Evolutionary conservation across 495 filamentous ascomycete genomes (phyloP).

Genomic region (Podospora pseudoanserina): DNA sequence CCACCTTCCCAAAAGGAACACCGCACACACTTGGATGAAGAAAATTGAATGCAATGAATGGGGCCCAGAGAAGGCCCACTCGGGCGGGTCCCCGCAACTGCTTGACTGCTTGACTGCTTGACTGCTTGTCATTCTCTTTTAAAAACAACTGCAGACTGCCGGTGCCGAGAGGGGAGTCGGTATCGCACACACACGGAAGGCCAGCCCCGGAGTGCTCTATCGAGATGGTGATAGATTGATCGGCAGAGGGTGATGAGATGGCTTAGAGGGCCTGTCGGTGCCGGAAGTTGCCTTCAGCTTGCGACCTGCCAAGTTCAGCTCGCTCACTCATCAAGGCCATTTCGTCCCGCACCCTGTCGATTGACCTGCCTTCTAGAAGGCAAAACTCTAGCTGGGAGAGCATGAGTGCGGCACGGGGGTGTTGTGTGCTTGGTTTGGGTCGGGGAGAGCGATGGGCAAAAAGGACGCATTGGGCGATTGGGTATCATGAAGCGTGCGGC

Average conservation of each 20-base stretch:
- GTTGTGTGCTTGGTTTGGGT: too few species aligned
- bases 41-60: neutral
- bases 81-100: neutral
- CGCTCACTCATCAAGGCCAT: neutral
- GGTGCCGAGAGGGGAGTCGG: neutral
- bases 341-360: neutral
- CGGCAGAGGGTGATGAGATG: slow-evolving; percentile 3
- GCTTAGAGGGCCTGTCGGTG: neutral
- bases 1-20: slow-evolving; percentile 21
- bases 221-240: neutral
- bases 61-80: neutral
- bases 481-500: neutral
- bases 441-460: slow-evolving; percentile 7
- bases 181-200: neutral
- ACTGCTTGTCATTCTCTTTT: too few species aligned
- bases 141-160: neutral
- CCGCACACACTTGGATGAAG: neutral
- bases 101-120: neutral
- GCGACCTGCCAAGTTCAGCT: slow-evolving; percentile 21
- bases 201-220: neutral
- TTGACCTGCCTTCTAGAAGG: slow-evolving; percentile 17
- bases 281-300: neutral
- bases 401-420: slow-evolving; percentile 1
- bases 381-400: neutral
- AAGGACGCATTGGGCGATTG: neutral